These are phyloP conservation scores for Alternaria gaisen DNA, from an alignment of 2,329 filamentous ascomycete genomes.

Conservation along the genomic window DNA sequence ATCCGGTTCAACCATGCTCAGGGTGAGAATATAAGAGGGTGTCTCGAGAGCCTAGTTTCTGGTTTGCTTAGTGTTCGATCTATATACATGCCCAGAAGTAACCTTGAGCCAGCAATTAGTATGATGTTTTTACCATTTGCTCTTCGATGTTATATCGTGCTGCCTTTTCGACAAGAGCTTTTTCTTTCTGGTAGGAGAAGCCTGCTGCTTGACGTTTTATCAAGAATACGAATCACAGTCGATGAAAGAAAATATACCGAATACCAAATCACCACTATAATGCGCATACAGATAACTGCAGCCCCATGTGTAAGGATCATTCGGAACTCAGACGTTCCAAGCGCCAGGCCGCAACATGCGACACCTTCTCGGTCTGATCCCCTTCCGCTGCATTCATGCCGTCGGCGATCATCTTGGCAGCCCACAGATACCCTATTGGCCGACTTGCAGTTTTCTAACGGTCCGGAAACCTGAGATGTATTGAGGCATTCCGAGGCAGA, in stretches of 20 bases:
- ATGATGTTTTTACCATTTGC: background rate
- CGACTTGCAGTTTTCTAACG: slow-evolving; percentile 24
- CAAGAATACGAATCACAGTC: background rate
- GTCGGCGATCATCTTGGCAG: slow-evolving; percentile 10
- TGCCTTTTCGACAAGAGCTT: background rate
- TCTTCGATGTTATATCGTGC: background rate
- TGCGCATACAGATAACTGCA: background rate
- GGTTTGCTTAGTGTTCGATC: background rate
- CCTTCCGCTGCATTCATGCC: slow-evolving; percentile 15
- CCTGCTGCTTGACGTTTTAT: background rate
- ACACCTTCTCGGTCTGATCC: slow-evolving; percentile 34
- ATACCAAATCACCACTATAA: background rate
- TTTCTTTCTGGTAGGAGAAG: background rate
- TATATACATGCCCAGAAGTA: background rate
- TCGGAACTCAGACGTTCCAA: slow-evolving; percentile 33
- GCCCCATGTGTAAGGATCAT: slow-evolving; percentile 7
- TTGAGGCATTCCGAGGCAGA: slow-evolving; percentile 17
- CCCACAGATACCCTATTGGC: background rate
- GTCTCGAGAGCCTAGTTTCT: background rate
- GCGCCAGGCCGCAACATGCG: slow-evolving; percentile 27
- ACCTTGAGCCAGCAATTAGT: background rate
- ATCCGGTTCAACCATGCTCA: background rate
- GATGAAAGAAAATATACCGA: too few species aligned
- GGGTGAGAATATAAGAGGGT: background rate
- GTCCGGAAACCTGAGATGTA: slow-evolving; percentile 31